Evolutionary conservation across 139 green algal genomes (phyloP), one percentile per base, ranked within the genome.

Genomic region (Chlorella sp.): DNA sequence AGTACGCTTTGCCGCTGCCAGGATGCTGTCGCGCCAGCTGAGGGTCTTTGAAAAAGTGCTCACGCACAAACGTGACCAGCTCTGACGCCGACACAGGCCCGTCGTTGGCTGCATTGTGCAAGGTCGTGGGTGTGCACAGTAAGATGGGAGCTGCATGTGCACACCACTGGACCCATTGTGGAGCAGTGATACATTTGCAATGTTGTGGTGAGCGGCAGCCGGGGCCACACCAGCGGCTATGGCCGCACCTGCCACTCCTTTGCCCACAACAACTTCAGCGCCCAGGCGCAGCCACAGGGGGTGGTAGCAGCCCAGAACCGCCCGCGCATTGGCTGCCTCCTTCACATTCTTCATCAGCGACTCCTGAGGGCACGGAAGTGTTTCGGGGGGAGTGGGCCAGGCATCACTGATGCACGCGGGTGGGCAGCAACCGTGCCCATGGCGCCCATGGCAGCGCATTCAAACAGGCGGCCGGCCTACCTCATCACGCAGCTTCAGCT

Each of bases 231-330:
- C 36, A 81, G 38, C 68, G 26, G 11, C 11, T 12, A 6, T 74
- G 68, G 20, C 34, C 69, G 34, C 69, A 85, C 80, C 75, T 55
- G 76, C 56, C 17, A 83, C 32, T 28, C 28, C 26, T 56, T 23
- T 62, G 69, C 83, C 85, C 21, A 91, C 30, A 1, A 93, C 73
- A 12, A 84, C 88, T 81, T 96, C 89, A 39, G 95, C 68, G 1
- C 88, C 94, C 21, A 94, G 74, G 17, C 85, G 86, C 86, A 98
- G 91, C 96, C 96, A 98, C 78, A 98, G 94, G 0, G 94, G 93
- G 79, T 98, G 89, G 89, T 98, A 98, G 39, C 71, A 85, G 32
- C 91, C 65, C 44, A 98, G 87, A 36, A 88, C 91, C 9, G 92
- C 82, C 57, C 92, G 28, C 30, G 91, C 90, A 55, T 88, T 87